Base-by-base conservation (phyloP, 2,329 filamentous ascomycete genomes). In the Stylonectria norvegica region DNA sequence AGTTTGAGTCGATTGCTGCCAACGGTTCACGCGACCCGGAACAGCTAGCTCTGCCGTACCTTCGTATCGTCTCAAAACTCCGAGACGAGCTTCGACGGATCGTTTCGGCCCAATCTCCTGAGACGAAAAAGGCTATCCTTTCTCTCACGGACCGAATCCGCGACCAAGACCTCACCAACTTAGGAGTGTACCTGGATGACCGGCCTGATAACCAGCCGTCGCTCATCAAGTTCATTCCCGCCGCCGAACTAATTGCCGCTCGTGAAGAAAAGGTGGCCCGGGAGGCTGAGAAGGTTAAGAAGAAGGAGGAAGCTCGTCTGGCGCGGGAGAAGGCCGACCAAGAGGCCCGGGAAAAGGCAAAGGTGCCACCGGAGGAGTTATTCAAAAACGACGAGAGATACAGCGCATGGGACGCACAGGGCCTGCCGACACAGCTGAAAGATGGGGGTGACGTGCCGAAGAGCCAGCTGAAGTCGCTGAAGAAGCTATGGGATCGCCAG, bases 101-200 rank as follows among this genome's bases (percentile, higher is more conserved):
- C 1, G 72, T 75, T 4, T 63, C 70, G 1, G 63, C 67, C 2
- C 63, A 69, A 23, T 56, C 65, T 0, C 64, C 73, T 0, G 66
- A 73, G 12, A 71, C 79, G 2, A 80, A 85, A 44, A 87, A 89
- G 59, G 77, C 85, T 4, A 81, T 93, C 25, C 78, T 96, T 2
- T 65, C 72, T 0, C 76, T 95, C 33, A 93, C 85, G 50, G 91
- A 95, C 59, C 75, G 78, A 14, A 79, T 96, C 30, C 85, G 90
- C 37, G 87, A 96, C 61, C 74, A 80, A 8, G 81, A 90, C 41
- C 78, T 96, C 9, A 90, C 86, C 55, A 82, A 90, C 42, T 70
- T 94, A 0, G 87, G 85, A 25, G 85, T 96, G 42, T 94, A 94
- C 58, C 80, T 96, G 1, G 90, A 96, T 59, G 90, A 96, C 57